These are phyloP conservation scores for Tetrahymena elliotti DNA, from an alignment of 73 alveolate species.

Conservation along the genomic window DNA sequence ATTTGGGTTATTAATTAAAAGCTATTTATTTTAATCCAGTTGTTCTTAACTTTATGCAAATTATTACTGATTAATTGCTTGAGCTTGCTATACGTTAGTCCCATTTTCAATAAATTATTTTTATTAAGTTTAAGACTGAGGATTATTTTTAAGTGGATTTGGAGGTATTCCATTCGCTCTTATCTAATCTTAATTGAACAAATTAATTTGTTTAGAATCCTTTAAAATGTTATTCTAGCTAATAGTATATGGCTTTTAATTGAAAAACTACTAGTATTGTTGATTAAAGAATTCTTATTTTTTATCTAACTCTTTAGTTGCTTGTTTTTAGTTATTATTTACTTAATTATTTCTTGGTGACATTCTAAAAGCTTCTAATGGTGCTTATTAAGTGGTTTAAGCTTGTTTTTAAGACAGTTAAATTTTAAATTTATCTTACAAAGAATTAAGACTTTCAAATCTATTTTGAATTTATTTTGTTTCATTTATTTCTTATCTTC, in stretches of 20 bases:
- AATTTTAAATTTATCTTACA: background rate
- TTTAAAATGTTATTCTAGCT: background rate
- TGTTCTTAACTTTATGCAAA: background rate
- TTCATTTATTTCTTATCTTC: background rate
- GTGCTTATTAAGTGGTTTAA: background rate
- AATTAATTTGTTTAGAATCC: background rate
- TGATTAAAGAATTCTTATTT: background rate
- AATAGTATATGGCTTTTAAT: background rate
- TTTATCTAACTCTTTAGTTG: background rate
- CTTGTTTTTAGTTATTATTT: background rate
- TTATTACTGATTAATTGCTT: background rate
- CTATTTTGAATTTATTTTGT: background rate
- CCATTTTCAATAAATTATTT: background rate
- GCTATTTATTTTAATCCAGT: background rate
- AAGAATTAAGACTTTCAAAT: background rate
- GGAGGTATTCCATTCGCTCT: background rate
- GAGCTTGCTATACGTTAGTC: background rate
- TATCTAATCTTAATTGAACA: background rate
- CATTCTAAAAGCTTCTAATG: background rate
- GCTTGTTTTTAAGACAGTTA: background rate
- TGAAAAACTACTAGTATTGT: background rate
- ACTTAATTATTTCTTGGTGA: background rate
- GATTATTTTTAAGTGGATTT: background rate
- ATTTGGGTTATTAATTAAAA: background rate
- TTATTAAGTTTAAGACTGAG: background rate